A percentile compares a stretch with the other conserved stretches of the same genome.
Conservation (phyloP, 495 filamentous ascomycete genomes). For the Xylaria grammica region DNA sequence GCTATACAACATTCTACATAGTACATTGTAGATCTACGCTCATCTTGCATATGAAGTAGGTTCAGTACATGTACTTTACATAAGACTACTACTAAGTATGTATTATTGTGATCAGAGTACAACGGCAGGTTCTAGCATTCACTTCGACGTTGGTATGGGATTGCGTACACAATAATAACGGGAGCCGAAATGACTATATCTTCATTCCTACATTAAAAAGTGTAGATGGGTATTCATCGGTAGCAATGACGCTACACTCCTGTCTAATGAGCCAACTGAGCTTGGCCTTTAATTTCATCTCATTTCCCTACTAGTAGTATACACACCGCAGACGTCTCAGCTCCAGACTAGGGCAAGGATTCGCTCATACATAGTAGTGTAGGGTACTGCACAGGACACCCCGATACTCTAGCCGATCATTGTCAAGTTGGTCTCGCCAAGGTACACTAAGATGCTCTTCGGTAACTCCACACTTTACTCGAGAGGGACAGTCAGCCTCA, state of each 20-base stretch:
- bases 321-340: conserved; percentile 3
- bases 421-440: conserved; percentile 3
- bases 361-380: too few species aligned
- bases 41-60: too few species aligned
- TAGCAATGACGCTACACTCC: neutral
- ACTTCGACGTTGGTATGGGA: too few species aligned
- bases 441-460: conserved; percentile 14
- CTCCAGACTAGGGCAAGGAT: conserved; percentile 3
- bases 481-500: conserved; percentile 16
- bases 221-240: too few species aligned
- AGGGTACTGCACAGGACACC: neutral
- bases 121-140: too few species aligned
- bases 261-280: neutral
- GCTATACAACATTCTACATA: neutral
- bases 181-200: too few species aligned
- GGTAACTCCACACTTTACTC: conserved; percentile 10
- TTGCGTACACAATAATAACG: too few species aligned
- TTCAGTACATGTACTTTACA: too few species aligned
- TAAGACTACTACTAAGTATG: too few species aligned
- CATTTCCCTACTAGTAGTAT: conserved; percentile 1
- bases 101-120: too few species aligned
- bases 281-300: conserved; percentile 4
- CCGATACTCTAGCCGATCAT: neutral
- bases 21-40: neutral
- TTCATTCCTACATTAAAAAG: too few species aligned